Percentiles rank a stretch among this genome's conserved stretches.
phyloP scores from a whole-genome alignment of 495 filamentous ascomycete species.

The Talaromyces liani region DNA sequence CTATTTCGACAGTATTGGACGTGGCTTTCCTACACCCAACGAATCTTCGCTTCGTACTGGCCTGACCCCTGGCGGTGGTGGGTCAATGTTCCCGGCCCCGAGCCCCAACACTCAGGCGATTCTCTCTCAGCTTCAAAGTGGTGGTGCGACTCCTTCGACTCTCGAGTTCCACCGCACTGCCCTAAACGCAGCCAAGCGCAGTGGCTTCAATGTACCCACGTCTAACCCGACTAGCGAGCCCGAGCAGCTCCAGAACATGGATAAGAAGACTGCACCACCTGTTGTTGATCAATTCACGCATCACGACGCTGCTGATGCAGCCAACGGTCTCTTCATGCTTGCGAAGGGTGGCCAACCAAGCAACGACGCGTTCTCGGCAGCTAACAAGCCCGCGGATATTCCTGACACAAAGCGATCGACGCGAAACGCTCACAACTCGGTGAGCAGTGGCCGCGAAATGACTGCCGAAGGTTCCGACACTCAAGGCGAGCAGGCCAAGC shows the following conservation, averaged over 20 bases:
- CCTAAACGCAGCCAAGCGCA: conserved; percentile 66
- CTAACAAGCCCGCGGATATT: conserved; percentile 30
- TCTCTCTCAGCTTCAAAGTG: conserved; percentile 69
- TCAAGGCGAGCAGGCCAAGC: conserved; percentile 59
- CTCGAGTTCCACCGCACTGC: conserved; percentile 94
- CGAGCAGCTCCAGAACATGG: conserved; percentile 41
- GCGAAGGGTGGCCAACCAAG: conserved; percentile 59
- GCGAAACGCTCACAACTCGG: conserved; percentile 22
- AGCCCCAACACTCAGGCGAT: conserved; percentile 80
- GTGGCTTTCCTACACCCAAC: conserved; percentile 92
- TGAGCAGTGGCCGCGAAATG: conserved; percentile 44
- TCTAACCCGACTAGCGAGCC: conserved; percentile 45
- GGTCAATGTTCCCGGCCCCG: conserved; percentile 93
- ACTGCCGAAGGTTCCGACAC: conserved; percentile 64
- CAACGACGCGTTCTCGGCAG: conserved; percentile 43
- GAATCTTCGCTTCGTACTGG: conserved; percentile 91
- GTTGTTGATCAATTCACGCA: conserved; percentile 61
- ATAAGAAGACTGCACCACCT: conserved; percentile 37
- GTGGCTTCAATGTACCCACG: conserved; percentile 36
- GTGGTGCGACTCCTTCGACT: conserved; percentile 79
- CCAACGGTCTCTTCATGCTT: conserved; percentile 88
- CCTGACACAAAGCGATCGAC: conserved; percentile 15
- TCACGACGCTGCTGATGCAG: conserved; percentile 87
- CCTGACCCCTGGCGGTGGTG: conserved; percentile 88
- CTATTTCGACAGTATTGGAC: conserved; percentile 73